Base-by-base conservation (phyloP, 2,329 filamentous ascomycete genomes). In the Aspergillus aculeatinus region DNA sequence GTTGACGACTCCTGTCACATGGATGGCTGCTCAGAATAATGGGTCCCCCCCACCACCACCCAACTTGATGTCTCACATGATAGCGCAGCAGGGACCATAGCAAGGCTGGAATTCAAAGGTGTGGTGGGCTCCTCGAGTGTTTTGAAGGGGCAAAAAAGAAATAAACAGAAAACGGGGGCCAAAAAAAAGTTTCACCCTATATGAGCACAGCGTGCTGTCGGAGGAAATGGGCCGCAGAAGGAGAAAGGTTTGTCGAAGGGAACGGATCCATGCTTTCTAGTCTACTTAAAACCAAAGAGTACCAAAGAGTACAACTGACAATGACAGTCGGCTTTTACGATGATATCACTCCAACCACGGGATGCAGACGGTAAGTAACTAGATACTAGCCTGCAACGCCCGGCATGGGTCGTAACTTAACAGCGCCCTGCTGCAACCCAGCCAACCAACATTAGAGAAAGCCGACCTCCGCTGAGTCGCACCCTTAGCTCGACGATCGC, bases 21-120 rank as follows among this genome's bases (percentile, higher is more conserved):
- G 62, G 61, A 58, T 59, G 12, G 21, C 47, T 35, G 39, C 25
- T 31, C 25, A 58, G 56, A 12, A 52, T 42, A 44, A 49, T 35
- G 52, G 51, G 50, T 5, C 11, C 19, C 39, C 19, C 25, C 39
- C n/a, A 27, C 6, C 27, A 7, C 27, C 33, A 35, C 33, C 33
- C 33, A 35, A 35, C 12, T 29, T 10, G 31, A 35, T 48, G 44
- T 33, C 47, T 58, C 62, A 63, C 60, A 63, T 64, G 58, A 63
- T 63, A 23, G 56, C 12, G 48, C 42, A 48, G 47, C 27, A 44
- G 14, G 27, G 55, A 51, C 33, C 56, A 56, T 51, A 52, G 60
- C 56, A 47, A 48, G 23, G 19, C 42, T 57, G 49, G 58, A 48
- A 21, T 48, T 35, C 61, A 48, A 31, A 59, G 35, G 50, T 54